Conservation (phyloP, 106 monocot species). For the Hemerocallis citrina region DNA sequence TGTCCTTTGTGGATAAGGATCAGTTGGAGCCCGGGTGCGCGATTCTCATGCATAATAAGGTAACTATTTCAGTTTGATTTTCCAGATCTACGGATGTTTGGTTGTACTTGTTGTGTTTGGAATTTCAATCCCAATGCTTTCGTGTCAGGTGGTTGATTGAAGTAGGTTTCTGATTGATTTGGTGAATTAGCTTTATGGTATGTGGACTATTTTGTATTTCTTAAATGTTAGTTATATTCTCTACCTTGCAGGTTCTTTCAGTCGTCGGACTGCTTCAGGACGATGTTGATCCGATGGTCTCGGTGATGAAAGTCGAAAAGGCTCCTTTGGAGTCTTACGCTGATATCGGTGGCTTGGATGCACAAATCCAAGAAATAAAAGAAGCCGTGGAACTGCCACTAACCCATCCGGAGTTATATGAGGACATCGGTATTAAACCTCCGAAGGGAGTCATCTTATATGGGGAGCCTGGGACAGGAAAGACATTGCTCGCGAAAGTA, state of each 20-base stretch:
- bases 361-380: constrained; percentile 97
- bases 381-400: constrained; percentile 96
- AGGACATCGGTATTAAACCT: constrained; percentile 92
- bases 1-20: constrained; percentile 99
- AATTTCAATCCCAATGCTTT: too few relatives aligned
- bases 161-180: too few relatives aligned
- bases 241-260: constrained; percentile 65
- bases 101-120: too few relatives aligned
- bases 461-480: constrained; percentile 95
- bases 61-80: constrained; percentile 2
- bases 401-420: constrained; percentile 96
- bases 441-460: constrained; percentile 96
- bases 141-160: too few relatives aligned
- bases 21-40: constrained; percentile 96
- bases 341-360: constrained; percentile 93
- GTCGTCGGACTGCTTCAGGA: constrained; percentile 95
- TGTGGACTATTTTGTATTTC: too few relatives aligned
- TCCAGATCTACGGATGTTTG: constrained; percentile 1
- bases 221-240: not conserved
- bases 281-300: constrained; percentile 98
- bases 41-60: constrained; percentile 99
- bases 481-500: constrained; percentile 94
- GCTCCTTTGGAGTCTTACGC: constrained; percentile 96
- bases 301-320: constrained; percentile 98
- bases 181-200: too few relatives aligned